Evolutionary conservation across 139 green algal species (phyloP), one percentile per base, ranked within the genome.

Genomic region (Coelastrella sp.): DNA sequence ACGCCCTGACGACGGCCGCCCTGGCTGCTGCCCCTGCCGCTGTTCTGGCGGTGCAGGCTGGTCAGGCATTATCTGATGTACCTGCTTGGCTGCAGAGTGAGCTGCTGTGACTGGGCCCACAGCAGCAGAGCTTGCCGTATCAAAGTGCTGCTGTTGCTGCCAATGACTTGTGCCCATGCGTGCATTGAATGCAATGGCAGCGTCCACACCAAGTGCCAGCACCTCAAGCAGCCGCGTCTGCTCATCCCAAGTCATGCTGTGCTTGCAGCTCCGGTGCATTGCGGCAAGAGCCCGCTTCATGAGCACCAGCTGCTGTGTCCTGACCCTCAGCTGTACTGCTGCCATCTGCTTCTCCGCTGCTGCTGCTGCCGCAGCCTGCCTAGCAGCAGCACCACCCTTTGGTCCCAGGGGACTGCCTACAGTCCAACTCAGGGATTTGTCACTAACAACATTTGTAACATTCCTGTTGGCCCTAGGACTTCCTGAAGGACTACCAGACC

Each of bases 151-250:
- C 61, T 88, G 84, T 66, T 87, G 82, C 82, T 35, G 25, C 82
- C n/a, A 35, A 7, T 78, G 82, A 6, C 11, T 35, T 7, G 14
- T n/a, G n/a, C 19, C 35, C 6, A 88, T 57, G 9, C 22, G 35
- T 10, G 84, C 57, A 75, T 91, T 91, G 72, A 84, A 91, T 24
- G 68, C 81, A 6, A 83, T 83, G 0, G 88, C 88, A 35, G 88
- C 88, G 24, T 86, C 80, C 6, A 91, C 88, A 17, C 65, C 70
- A 17, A 75, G 11, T 17, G 35, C 68, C 0, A 91, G 58, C 3
- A 84, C 59, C 11, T 78, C 68, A 24, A 91, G 80, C 81, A 91
- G 88, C 81, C 78, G 80, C 88, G 89, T 84, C 56, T 88, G 88
- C 57, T 79, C 70, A 8, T 76, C 80, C 80, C 80, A 91, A 6